phyloP scores from a whole-genome alignment of 2,329 filamentous ascomycete species.

The Botrytis paeoniae region DNA sequence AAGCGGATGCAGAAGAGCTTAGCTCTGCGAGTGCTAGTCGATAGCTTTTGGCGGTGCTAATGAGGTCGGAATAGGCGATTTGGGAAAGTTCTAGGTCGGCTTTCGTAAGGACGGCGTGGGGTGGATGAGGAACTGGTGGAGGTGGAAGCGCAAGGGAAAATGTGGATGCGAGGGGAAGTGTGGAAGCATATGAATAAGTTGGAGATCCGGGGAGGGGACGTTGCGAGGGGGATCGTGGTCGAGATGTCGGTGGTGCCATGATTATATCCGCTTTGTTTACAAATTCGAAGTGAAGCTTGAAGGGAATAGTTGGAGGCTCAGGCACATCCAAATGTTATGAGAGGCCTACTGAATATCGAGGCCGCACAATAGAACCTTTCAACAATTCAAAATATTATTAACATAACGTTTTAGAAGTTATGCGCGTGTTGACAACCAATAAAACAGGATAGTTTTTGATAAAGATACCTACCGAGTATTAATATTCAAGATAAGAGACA shows the following conservation, averaged over 20 bases:
- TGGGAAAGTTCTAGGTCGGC: slow-evolving; percentile 62
- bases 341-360: not conserved
- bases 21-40: slow-evolving; percentile 59
- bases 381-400: not conserved
- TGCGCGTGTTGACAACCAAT: slow-evolving; percentile 3
- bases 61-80: slow-evolving; percentile 58
- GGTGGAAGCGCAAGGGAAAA: slow-evolving; percentile 58
- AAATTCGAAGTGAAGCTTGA: slow-evolving; percentile 1
- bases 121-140: slow-evolving; percentile 57
- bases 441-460: not conserved
- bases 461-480: not conserved
- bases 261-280: slow-evolving; percentile 24
- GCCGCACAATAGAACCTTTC: not conserved
- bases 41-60: slow-evolving; percentile 61
- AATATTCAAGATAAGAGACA: slow-evolving; percentile 16
- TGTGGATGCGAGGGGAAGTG: slow-evolving; percentile 54
- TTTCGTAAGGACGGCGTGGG: slow-evolving; percentile 59
- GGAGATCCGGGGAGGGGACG: slow-evolving; percentile 62
- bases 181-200: slow-evolving; percentile 61
- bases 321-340: not conserved
- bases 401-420: not conserved
- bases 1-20: slow-evolving; percentile 59
- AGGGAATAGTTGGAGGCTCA: not conserved
- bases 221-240: slow-evolving; percentile 49
- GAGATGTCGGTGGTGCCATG: slow-evolving; percentile 26